A percentile compares a stretch with the other conserved stretches of the same genome.
Evolutionary conservation across 139 green algal species (phyloP).

Genomic region (Coccomyxa sp.): DNA sequence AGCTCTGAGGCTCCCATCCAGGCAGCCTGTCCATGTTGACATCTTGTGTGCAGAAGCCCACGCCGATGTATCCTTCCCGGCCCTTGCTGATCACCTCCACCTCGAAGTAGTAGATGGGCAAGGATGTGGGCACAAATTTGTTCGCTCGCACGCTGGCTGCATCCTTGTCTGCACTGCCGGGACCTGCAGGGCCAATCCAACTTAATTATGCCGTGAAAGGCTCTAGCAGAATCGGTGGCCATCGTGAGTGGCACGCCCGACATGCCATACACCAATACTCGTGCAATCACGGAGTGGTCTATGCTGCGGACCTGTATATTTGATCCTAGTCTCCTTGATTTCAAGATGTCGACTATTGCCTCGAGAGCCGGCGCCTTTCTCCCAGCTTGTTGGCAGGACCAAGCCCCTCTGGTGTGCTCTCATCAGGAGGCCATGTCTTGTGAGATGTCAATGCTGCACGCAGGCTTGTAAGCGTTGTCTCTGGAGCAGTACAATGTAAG

Average conservation of each 20-base stretch:
- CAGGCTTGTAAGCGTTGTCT: no score
- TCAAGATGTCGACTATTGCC: constrained; percentile 20
- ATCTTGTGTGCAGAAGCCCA: constrained; percentile 62
- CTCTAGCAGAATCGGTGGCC: no score
- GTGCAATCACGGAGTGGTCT: no score
- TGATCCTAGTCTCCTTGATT: constrained; percentile 28
- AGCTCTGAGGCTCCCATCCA: constrained; percentile 79
- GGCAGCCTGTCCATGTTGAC: constrained; percentile 68
- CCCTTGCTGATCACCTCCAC: constrained; percentile 57
- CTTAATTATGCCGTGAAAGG: no score
- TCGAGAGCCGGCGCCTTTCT: neutral
- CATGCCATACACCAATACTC: no score
- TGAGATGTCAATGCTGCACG: no score
- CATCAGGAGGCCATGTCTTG: no score
- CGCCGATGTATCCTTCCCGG: constrained; percentile 61
- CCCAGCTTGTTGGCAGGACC: neutral
- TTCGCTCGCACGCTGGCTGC: constrained; percentile 70
- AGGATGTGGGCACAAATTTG: constrained; percentile 49
- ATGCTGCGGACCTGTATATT: constrained; percentile 28
- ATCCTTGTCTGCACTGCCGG: constrained; percentile 59
- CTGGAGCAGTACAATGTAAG: no score
- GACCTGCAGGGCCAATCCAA: constrained; percentile 40
- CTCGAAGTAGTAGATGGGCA: constrained; percentile 80
- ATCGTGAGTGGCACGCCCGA: no score
- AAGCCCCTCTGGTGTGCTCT: no score